Conservation (phyloP, 441 rosid species). For the Eruca vesicaria region DNA sequence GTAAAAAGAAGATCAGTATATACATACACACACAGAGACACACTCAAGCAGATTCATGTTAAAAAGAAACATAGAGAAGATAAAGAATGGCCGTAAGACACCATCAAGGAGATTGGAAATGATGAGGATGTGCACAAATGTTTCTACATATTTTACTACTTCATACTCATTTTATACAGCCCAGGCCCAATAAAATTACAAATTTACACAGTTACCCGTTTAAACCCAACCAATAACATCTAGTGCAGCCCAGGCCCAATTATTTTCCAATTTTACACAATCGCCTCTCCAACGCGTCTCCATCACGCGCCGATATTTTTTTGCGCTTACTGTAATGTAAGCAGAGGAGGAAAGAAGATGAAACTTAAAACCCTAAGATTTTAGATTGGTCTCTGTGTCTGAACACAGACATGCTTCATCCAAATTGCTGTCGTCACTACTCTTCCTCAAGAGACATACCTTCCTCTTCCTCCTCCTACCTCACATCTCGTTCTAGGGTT, state of each 20-base stretch:
- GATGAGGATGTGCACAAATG: too few species aligned
- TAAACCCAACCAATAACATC: not conserved
- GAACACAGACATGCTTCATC: slow-evolving; percentile 29
- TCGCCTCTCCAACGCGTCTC: not conserved
- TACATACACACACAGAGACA: too few species aligned
- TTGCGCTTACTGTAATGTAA: not conserved
- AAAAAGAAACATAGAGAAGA: too few species aligned
- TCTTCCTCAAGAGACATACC: slow-evolving; percentile 17
- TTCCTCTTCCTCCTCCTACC: slow-evolving; percentile 13
- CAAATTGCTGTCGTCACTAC: slow-evolving; percentile 18
- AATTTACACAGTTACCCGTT: too few species aligned
- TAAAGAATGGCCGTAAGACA: too few species aligned
- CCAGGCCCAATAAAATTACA: not conserved
- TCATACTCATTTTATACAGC: not conserved
- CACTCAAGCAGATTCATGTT: too few species aligned
- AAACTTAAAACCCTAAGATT: not conserved
- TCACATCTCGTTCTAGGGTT: slow-evolving; percentile 7
- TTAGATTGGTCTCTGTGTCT: not conserved
- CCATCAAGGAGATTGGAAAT: too few species aligned
- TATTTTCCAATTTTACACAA: not conserved
- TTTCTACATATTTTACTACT: too few species aligned
- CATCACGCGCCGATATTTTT: not conserved
- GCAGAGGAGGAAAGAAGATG: not conserved
- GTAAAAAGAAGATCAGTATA: too few species aligned
- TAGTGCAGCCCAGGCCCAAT: not conserved